Conservation (phyloP, 306 rosid genomes). For the Luffa acutangula region DNA sequence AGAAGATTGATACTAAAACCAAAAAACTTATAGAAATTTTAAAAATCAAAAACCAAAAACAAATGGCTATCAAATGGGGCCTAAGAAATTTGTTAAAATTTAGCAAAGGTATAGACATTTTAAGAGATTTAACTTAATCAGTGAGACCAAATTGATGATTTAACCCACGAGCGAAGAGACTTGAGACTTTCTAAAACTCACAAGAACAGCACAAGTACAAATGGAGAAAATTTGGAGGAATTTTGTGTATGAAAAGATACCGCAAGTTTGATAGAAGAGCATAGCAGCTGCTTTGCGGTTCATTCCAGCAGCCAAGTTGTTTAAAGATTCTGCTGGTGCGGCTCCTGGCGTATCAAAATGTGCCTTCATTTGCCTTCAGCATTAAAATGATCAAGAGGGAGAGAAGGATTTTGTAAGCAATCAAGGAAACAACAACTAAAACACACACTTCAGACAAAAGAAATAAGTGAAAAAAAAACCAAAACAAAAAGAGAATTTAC, state of each 20-base stretch:
- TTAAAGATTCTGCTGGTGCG: slow-evolving; percentile 53
- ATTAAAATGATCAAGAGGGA: not conserved
- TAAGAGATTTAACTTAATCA: not conserved
- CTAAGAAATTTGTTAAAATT: no score
- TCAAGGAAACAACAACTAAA: not conserved
- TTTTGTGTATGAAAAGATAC: slow-evolving; percentile 21
- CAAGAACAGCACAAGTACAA: not conserved
- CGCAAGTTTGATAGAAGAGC: slow-evolving; percentile 73
- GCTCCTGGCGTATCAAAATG: slow-evolving; percentile 64
- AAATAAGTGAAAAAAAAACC: not conserved
- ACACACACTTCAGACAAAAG: not conserved
- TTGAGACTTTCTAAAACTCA: not conserved
- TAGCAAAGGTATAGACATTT: no score
- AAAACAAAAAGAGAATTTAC: slow-evolving; percentile 24
- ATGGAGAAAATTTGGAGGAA: not conserved
- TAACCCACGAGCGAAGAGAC: no score
- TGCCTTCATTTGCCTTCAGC: slow-evolving; percentile 60
- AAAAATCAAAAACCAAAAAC: no score
- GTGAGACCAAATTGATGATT: not conserved
- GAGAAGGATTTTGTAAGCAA: not conserved
- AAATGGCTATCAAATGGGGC: no score
- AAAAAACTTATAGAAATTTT: no score
- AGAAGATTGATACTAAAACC: no score
- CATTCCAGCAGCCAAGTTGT: slow-evolving; percentile 53
- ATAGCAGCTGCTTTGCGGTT: slow-evolving; percentile 52